Percentiles rank a stretch among this genome's conserved stretches.
Evolutionary conservation across 768 basidiomycete genomes (phyloP).

Genomic region (Russula earlei): DNA sequence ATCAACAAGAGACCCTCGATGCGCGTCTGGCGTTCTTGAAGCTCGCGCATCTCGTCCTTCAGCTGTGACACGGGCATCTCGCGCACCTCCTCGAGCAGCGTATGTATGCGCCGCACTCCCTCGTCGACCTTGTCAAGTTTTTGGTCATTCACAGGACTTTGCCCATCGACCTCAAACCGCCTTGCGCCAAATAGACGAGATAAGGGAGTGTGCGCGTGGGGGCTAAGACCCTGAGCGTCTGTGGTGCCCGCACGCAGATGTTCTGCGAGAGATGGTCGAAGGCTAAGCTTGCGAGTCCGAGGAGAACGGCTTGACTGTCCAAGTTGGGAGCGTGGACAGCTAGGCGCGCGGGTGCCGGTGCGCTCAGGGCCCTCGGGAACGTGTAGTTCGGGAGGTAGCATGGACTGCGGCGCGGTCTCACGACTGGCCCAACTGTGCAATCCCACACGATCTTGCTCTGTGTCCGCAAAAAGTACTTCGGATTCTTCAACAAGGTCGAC

Average conservation of each 20-base stretch:
- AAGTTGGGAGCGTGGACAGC: slow-evolving; percentile 21
- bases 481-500: slow-evolving; percentile 29
- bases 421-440: slow-evolving; percentile 19
- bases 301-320: slow-evolving; percentile 22
- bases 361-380: slow-evolving; percentile 3
- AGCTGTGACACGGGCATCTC: slow-evolving; percentile 55
- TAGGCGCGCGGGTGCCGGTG: slow-evolving; percentile 15
- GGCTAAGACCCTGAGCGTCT: slow-evolving; percentile 24
- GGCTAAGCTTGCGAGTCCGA: slow-evolving; percentile 21
- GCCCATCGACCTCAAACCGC: slow-evolving; percentile 6
- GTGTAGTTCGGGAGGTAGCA: background rate
- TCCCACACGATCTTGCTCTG: slow-evolving; percentile 31
- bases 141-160: slow-evolving; percentile 19
- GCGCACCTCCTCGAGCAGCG: slow-evolving; percentile 51
- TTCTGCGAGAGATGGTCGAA: slow-evolving; percentile 20
- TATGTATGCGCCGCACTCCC: slow-evolving; percentile 47
- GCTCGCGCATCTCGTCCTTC: slow-evolving; percentile 74
- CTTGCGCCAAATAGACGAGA: slow-evolving; percentile 35
- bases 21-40: slow-evolving; percentile 68
- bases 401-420: background rate
- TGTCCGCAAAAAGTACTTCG: slow-evolving; percentile 37
- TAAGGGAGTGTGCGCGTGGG: slow-evolving; percentile 39
- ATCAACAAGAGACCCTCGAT: slow-evolving; percentile 65
- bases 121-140: slow-evolving; percentile 33
- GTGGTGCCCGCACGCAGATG: slow-evolving; percentile 19